Conservation (phyloP, 805 yeast genomes). For the Candida berthetii region DNA sequence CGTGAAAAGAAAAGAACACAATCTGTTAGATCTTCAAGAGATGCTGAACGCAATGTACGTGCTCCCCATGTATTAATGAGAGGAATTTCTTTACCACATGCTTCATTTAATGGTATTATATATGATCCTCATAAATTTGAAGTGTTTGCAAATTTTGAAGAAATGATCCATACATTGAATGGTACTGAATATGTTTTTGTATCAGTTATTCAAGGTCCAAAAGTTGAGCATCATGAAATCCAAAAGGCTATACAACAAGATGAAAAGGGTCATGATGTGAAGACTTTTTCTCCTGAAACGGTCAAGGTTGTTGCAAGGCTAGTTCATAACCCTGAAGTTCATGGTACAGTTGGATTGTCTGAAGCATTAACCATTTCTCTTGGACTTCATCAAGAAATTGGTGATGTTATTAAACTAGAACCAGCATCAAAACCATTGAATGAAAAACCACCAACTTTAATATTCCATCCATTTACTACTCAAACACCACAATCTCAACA, state of each 20-base stretch:
- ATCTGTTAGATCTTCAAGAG: too few species aligned
- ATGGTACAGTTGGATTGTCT: conserved; percentile 45
- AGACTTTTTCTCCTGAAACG: conserved; percentile 14
- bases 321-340: conserved; percentile 28
- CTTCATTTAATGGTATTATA: conserved; percentile 21
- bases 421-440: conserved; percentile 29
- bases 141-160: conserved; percentile 39
- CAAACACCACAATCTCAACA: conserved; percentile 23
- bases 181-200: conserved; percentile 41
- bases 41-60: too few species aligned
- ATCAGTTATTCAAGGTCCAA: conserved; percentile 48
- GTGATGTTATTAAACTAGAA: conserved; percentile 48
- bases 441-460: conserved; percentile 31
- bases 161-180: conserved; percentile 26
- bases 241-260: conserved; percentile 8
- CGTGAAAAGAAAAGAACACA: too few species aligned
- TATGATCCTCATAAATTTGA: conserved; percentile 24
- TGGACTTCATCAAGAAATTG: conserved; percentile 42
- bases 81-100: conserved; percentile 53
- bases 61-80: conserved; percentile 38
- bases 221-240: conserved; percentile 12
- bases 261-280: conserved; percentile 3
- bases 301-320: conserved; percentile 43
- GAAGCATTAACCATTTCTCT: conserved; percentile 48
- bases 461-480: conserved; percentile 50